phyloP scores from a whole-genome alignment of 176 grass and related monocot genomes.

The Hsuehochloa calcarea region DNA sequence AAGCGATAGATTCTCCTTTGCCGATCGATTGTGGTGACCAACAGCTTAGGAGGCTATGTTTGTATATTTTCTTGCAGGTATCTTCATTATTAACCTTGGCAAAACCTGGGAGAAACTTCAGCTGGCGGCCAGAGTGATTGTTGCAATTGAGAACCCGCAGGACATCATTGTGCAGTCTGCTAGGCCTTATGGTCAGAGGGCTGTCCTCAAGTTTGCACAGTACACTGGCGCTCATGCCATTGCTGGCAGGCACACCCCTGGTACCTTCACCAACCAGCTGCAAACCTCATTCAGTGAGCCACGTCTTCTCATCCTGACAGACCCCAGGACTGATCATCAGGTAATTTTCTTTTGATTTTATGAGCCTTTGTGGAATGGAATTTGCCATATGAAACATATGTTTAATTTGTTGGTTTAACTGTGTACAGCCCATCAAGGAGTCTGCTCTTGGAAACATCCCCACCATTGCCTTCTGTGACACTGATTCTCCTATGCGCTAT shows the following conservation, averaged over 20 bases:
- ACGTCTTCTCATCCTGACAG: conserved; percentile 70
- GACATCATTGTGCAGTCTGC: conserved; percentile 82
- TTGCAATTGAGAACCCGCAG: conserved; percentile 67
- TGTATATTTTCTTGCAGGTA: conserved; percentile 30
- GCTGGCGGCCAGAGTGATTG: conserved; percentile 66
- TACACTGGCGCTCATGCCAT: conserved; percentile 78
- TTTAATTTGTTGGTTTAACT: background rate
- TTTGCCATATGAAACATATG: background rate
- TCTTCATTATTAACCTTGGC: conserved; percentile 71
- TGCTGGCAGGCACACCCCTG: conserved; percentile 76
- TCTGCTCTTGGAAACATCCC: conserved; percentile 66
- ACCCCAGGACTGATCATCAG: conserved; percentile 76
- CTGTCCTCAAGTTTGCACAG: conserved; percentile 78
- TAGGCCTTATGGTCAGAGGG: conserved; percentile 73
- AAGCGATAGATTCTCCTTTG: background rate
- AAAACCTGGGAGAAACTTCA: conserved; percentile 79
- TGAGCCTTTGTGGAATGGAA: background rate
- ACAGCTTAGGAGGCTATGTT: background rate
- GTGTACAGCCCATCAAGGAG: conserved; percentile 59
- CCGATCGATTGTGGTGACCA: background rate
- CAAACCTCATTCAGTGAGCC: conserved; percentile 78
- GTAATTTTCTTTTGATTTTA: conserved; percentile 16
- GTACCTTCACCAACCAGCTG: conserved; percentile 80
- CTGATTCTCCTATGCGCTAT: conserved; percentile 92
- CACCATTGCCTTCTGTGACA: conserved; percentile 74